Base-by-base conservation (phyloP, 495 filamentous ascomycete genomes). In the Massariosphaeria phaeospora region DNA sequence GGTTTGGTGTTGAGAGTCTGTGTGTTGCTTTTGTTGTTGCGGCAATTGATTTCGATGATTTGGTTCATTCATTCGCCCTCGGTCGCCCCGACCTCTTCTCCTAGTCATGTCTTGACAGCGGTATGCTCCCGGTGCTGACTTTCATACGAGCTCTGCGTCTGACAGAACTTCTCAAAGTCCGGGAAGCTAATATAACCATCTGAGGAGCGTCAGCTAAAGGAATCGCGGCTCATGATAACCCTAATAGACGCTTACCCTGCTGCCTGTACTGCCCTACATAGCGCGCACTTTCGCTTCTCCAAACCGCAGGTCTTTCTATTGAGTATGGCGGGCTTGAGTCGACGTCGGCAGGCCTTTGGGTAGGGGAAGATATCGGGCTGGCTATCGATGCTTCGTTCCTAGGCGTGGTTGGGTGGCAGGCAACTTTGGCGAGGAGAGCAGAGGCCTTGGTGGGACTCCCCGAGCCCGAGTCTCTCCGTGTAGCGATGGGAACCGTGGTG, bases 121-220 rank as follows among this genome's bases (percentile, higher is more conserved):
- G 40, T 50, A 23, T 57, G 48, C 20, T 58, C 54, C 4, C 49
- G 48, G 29, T 57, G 48, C 29, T 59, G 61, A 29, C n/a, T 47
- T 15, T 55, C 47, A 41, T 65, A 62, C 5, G 51, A 34, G 20
- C 56, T 55, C 15, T 54, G 58, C 15, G 26, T 55, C 55, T 61
- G 39, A 46, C 52, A 57, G 50, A 69, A 62, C 57, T 66, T 60
- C 52, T 76, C 74, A 48, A 76, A 76, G 46, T 72, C 70, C 8
- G 74, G 74, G 52, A 76, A 76, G 55, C 70, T 73, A 33, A 76
- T 61, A 58, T 76, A 76, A 17, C 70, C 73, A 50, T 73, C 74
- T 66, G 56, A 38, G 20, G 46, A 40, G 31, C 36, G 56, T 69
- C 66, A 54, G 62, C 45, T 20, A n/a, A n/a, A n/a, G n/a, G n/a